Conservation (phyloP, 495 filamentous ascomycete species). For the Pseudevernia furfuracea region DNA sequence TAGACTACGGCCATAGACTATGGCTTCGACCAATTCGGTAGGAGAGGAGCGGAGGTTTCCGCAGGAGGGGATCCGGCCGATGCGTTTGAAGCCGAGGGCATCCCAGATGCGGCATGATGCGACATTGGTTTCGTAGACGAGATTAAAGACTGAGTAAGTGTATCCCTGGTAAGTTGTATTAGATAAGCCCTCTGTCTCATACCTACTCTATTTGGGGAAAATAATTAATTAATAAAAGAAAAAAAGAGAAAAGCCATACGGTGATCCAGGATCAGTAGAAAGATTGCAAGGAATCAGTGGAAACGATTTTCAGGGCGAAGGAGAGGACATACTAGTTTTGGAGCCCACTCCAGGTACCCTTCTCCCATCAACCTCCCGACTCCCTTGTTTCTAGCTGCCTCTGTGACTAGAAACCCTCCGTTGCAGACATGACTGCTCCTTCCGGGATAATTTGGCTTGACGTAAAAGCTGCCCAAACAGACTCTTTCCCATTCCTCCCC, state of each 20-base stretch:
- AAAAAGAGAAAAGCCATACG: background rate
- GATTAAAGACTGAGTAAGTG: constrained; percentile 93
- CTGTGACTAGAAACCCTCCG: constrained; percentile 88
- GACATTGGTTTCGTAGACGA: constrained; percentile 96
- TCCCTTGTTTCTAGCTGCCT: constrained; percentile 79
- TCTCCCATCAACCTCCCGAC: constrained; percentile 93
- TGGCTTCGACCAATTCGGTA: constrained; percentile 79
- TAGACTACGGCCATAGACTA: constrained; percentile 91
- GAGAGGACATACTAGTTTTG: constrained; percentile 56
- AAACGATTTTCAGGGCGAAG: background rate
- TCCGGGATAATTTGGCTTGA: constrained; percentile 96
- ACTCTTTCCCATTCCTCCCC: constrained; percentile 73
- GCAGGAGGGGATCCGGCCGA: constrained; percentile 82
- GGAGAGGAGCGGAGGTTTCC: constrained; percentile 78
- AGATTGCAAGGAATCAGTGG: background rate
- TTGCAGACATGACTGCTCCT: constrained; percentile 95
- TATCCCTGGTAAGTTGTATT: constrained; percentile 53
- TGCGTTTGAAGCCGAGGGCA: constrained; percentile 93
- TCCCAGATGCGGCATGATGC: constrained; percentile 96
- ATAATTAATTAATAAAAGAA: too few species aligned
- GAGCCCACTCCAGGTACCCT: constrained; percentile 88
- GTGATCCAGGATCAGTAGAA: background rate
- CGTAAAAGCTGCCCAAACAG: constrained; percentile 91
- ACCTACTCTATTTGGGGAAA: constrained; percentile 2
- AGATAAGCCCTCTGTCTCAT: background rate